Base-by-base conservation (phyloP, 2,329 filamentous ascomycete species). In the Septoria linicola region DNA sequence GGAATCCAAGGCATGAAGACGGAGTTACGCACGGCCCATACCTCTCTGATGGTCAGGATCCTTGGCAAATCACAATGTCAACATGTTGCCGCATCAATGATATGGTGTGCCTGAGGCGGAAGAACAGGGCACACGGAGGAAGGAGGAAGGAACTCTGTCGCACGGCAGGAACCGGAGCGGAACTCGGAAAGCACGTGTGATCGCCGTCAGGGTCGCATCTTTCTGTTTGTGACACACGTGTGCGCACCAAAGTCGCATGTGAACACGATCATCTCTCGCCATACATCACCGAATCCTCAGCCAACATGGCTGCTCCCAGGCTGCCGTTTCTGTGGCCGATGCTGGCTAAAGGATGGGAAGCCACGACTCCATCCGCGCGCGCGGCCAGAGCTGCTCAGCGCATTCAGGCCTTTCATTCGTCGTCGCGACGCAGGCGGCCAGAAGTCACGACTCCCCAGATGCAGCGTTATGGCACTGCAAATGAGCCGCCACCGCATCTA, bases 241-340 rank as follows among this genome's bases (percentile, higher is more conserved):
- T 25, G 23, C 7, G 21, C 21, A 11, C 32, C 40, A 42, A 4
- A 27, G 19, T 23, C 14, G 34, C 44, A 47, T 40, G 35, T 40
- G 44, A 47, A 47, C 35, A 17, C n/a, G n/a, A n/a, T n/a, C n/a
- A n/a, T n/a, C n/a, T n/a, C n/a, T n/a, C n/a, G n/a, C n/a, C n/a
- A 13, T 13, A 34, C 27, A 27, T 10, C 10, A n/a, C 25, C 39
- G 7, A 14, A 8, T 6, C 39, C 30, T 27, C 41, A n/a, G 37
- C 54, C 47, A 20, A 36, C 13, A 76, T 76, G 73, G 68, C 73
- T 14, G 62, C 69, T 37, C 73, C 73, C 11, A 70, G 71, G 36
- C 61, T 77, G 39, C 71, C 72, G 20, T 76, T 76, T 58, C 66
- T 76, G 35, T 76, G 73, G 70, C 74, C 74, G 1, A 69, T 72